Evolutionary conservation across 2,329 filamentous ascomycete genomes (phyloP).

Genomic region (Verticillium albo-atrum): DNA sequence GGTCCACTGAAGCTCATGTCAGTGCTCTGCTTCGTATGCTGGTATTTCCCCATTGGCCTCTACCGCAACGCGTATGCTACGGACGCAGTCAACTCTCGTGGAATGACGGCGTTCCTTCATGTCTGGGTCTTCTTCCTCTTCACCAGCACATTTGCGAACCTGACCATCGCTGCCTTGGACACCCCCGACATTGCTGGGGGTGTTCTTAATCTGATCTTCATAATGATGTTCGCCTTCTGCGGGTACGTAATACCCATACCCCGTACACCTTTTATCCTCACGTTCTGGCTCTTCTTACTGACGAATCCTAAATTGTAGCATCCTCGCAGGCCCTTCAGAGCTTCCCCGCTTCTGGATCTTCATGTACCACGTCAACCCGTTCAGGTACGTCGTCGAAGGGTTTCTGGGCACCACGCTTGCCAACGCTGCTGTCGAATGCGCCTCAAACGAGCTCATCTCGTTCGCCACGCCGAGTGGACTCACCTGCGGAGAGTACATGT

Average conservation of each 20-base stretch:
- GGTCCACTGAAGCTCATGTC: conserved; percentile 32
- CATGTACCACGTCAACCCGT: conserved; percentile 69
- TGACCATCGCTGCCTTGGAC: conserved; percentile 60
- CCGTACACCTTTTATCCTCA: neutral
- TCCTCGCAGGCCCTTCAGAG: conserved; percentile 7
- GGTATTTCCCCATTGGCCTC: conserved; percentile 65
- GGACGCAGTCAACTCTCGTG: conserved; percentile 40
- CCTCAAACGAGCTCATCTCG: conserved; percentile 56
- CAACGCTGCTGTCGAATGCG: conserved; percentile 55
- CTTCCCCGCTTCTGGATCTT: conserved; percentile 71
- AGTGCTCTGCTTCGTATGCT: conserved; percentile 58
- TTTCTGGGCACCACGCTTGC: conserved; percentile 62
- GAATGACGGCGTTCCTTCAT: conserved; percentile 59
- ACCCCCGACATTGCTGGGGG: conserved; percentile 60
- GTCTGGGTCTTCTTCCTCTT: conserved; percentile 61
- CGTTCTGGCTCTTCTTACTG: neutral
- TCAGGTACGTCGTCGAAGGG: conserved; percentile 68
- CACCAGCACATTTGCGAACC: conserved; percentile 60
- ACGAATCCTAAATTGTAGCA: neutral
- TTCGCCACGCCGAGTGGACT: conserved; percentile 52
- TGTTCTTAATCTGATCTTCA: conserved; percentile 60
- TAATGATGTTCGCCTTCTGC: conserved; percentile 59
- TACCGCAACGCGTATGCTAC: conserved; percentile 53
- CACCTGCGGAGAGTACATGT: conserved; percentile 55
- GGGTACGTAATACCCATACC: conserved; percentile 3